Conservation (phyloP, 805 yeast genomes). For the Yarrowia osloensis region DNA sequence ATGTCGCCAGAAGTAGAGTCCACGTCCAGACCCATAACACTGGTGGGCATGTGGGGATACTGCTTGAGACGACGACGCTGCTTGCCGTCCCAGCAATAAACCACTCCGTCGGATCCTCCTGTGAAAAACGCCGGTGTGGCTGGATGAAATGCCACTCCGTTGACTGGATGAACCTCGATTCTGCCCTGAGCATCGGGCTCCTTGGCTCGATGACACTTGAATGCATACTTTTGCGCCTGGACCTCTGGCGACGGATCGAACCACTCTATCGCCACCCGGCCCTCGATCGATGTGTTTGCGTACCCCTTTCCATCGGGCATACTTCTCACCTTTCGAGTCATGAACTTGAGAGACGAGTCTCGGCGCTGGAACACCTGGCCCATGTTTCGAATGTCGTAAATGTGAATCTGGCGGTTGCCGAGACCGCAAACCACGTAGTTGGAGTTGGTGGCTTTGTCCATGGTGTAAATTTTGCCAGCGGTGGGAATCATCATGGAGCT, state of each 20-base stretch:
- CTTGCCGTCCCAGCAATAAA: slow-evolving; percentile 55
- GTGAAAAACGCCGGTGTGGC: slow-evolving; percentile 49
- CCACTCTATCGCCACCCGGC: slow-evolving; percentile 74
- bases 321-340: slow-evolving; percentile 57
- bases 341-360: slow-evolving; percentile 67
- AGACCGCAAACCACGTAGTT: slow-evolving; percentile 53
- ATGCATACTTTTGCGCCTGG: slow-evolving; percentile 62
- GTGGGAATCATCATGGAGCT: slow-evolving; percentile 36
- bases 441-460: slow-evolving; percentile 55
- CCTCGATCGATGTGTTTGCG: slow-evolving; percentile 76
- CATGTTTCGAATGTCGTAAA: slow-evolving; percentile 58
- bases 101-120: slow-evolving; percentile 54
- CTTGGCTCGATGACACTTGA: slow-evolving; percentile 68
- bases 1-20: slow-evolving; percentile 39
- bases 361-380: slow-evolving; percentile 51
- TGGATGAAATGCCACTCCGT: slow-evolving; percentile 50
- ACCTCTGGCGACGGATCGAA: slow-evolving; percentile 52
- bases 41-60: slow-evolving; percentile 44
- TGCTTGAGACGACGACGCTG: slow-evolving; percentile 50
- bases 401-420: slow-evolving; percentile 54
- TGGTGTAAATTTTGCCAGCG: slow-evolving; percentile 58
- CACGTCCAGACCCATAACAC: slow-evolving; percentile 48
- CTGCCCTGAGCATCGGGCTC: slow-evolving; percentile 47
- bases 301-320: slow-evolving; percentile 59
- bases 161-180: slow-evolving; percentile 53